These are phyloP conservation scores for Erodium moschatum DNA, from an alignment of 441 rosid species.

Conservation along the genomic window DNA sequence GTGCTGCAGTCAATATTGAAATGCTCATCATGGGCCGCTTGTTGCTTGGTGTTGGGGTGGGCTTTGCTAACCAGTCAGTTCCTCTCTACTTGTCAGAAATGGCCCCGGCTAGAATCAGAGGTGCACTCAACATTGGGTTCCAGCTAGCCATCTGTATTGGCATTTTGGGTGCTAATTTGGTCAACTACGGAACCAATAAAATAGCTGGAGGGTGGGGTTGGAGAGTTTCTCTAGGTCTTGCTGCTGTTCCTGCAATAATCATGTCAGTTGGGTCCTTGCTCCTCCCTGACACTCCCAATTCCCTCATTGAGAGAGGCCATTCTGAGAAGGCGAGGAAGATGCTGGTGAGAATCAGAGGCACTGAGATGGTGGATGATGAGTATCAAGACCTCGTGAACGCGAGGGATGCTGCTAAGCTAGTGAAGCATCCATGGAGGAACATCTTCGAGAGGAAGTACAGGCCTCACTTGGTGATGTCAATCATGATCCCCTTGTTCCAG, in stretches of 20 bases:
- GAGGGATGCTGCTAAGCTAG: conserved; percentile 51
- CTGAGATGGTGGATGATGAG: conserved; percentile 51
- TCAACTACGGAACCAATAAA: conserved; percentile 59
- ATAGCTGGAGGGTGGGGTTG: conserved; percentile 76
- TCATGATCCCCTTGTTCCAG: conserved; percentile 70
- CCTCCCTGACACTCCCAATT: conserved; percentile 82
- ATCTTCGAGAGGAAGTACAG: conserved; percentile 56
- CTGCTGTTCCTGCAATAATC: conserved; percentile 76
- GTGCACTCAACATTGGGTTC: conserved; percentile 72
- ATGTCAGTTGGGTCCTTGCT: conserved; percentile 52
- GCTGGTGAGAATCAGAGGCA: conserved; percentile 50
- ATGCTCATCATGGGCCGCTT: conserved; percentile 81
- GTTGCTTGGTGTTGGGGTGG: conserved; percentile 85
- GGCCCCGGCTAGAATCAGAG: conserved; percentile 83
- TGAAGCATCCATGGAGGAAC: conserved; percentile 63
- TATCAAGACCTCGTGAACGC: conserved; percentile 54
- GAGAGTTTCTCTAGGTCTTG: conserved; percentile 80
- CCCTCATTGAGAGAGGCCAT: conserved; percentile 69
- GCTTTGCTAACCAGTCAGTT: conserved; percentile 85
- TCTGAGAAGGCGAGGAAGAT: conserved; percentile 37
- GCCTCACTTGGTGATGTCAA: conserved; percentile 65
- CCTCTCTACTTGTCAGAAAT: conserved; percentile 90
- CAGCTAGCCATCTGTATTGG: conserved; percentile 69
- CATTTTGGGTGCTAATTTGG: conserved; percentile 53
- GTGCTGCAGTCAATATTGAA: conserved; percentile 47